Conservation (phyloP, 2,329 filamentous ascomycete genomes). For the Tolypocladium tundrense region DNA sequence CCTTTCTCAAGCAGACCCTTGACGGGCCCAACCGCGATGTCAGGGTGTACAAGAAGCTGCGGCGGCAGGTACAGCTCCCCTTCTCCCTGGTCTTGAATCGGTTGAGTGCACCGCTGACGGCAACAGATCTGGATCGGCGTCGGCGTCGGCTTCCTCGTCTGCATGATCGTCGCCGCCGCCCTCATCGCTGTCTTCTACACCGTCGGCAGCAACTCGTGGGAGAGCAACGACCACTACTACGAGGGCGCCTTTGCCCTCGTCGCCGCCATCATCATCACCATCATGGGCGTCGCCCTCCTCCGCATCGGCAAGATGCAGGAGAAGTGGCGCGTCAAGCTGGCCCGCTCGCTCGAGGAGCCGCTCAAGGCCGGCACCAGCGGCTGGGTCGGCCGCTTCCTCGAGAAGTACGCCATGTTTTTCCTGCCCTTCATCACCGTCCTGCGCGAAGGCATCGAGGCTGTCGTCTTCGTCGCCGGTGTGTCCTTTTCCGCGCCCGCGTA, state of each 20-base stretch:
- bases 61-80: slow-evolving; percentile 43
- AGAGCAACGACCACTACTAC: slow-evolving; percentile 62
- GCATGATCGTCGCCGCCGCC: slow-evolving; percentile 52
- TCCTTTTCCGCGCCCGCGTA: slow-evolving; percentile 65
- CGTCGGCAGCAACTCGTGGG: slow-evolving; percentile 57
- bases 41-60: slow-evolving; percentile 54
- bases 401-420: slow-evolving; percentile 80
- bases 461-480: slow-evolving; percentile 80
- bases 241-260: slow-evolving; percentile 70
- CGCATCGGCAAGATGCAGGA: slow-evolving; percentile 74
- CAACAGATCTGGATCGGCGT: slow-evolving; percentile 53
- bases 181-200: slow-evolving; percentile 65
- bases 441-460: slow-evolving; percentile 74
- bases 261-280: slow-evolving; percentile 68
- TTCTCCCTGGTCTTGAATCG: too few relatives aligned
- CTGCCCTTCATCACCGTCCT: slow-evolving; percentile 83
- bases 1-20: slow-evolving; percentile 76
- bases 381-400: slow-evolving; percentile 51
- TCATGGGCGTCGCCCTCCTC: slow-evolving; percentile 71
- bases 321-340: slow-evolving; percentile 80
- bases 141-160: slow-evolving; percentile 50
- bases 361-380: slow-evolving; percentile 31
- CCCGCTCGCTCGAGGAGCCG: slow-evolving; percentile 51
- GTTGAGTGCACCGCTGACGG: background rate
- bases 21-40: slow-evolving; percentile 51